Evolutionary conservation across 2,329 filamentous ascomycete genomes (phyloP).

Genomic region (Beauveria sp.): DNA sequence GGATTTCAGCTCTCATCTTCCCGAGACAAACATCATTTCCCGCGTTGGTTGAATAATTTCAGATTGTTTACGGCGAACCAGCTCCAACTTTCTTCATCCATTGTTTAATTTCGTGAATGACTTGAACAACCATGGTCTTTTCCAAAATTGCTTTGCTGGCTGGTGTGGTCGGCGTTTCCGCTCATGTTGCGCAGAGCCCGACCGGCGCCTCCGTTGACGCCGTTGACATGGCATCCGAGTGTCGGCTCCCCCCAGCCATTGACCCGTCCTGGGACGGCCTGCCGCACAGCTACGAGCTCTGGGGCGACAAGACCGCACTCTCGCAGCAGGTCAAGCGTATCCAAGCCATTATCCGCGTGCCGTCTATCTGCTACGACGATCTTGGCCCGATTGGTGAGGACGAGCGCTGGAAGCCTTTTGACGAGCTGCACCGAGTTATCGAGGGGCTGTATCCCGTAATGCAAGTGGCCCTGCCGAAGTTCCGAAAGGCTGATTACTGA

Average conservation of each 20-base stretch:
- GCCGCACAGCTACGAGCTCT: constrained; percentile 24
- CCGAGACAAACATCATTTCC: not conserved
- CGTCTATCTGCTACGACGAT: constrained; percentile 49
- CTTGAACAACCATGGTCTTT: not conserved
- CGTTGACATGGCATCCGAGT: constrained; percentile 18
- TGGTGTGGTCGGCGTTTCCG: not conserved
- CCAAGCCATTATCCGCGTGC: constrained; percentile 47
- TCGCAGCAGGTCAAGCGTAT: constrained; percentile 39
- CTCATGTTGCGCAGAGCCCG: not conserved
- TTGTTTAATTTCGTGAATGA: not conserved
- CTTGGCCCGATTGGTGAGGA: constrained; percentile 47
- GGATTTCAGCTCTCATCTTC: not conserved
- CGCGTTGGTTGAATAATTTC: not conserved
- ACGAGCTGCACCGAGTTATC: constrained; percentile 40
- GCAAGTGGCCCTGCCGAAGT: constrained; percentile 24
- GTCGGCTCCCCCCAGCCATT: constrained; percentile 27
- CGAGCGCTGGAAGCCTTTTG: constrained; percentile 46
- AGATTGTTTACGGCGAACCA: too few relatives aligned
- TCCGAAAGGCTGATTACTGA: constrained; percentile 10
- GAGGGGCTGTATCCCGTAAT: constrained; percentile 40
- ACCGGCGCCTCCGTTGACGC: not conserved
- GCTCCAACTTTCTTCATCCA: too few relatives aligned
- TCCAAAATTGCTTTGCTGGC: constrained; percentile 11
- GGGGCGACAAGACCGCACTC: constrained; percentile 26
- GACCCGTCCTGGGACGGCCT: constrained; percentile 25